Evolutionary conservation across 768 basidiomycete genomes (phyloP), one percentile per base, ranked within the genome.

Genomic region (Mycena sanguinolenta): DNA sequence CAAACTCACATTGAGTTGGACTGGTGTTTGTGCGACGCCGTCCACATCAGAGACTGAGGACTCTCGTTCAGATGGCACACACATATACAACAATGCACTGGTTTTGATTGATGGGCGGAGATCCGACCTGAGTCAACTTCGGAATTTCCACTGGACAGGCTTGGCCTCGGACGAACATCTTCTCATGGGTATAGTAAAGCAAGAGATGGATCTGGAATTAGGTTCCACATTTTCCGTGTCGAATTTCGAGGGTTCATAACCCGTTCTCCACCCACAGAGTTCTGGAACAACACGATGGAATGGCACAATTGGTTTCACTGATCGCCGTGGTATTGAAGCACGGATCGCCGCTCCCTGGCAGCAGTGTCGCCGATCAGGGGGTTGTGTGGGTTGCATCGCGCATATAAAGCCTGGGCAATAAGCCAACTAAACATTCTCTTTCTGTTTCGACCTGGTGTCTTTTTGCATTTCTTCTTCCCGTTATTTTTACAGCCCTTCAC

Each of bases 371-470:
- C 27, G 52, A 53, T 53, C 52, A 53, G 27, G n/a, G n/a, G n/a
- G n/a, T n/a, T n/a, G n/a, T n/a, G n/a, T n/a, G n/a, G n/a, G n/a
- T n/a, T n/a, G n/a, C n/a, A n/a, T n/a, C n/a, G n/a, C n/a, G 28
- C 3, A 27, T 42, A 42, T 42, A 42, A 42, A 42, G 4, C 13
- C 39, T 6, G 16, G 39, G 16, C 13, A 16, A 4, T 14, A 4
- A n/a, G 17, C 10, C 1, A 28, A 8, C 16, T 21, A 36, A 19
- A 4, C 53, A 69, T 65, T 63, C 57, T 53, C 30, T 55, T 68
- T 69, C 55, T 58, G 64, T 49, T 23, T 54, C 44, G 73, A 72
- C 70, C 73, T 65, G 73, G 73, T 74, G 73, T 74, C 73, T 54
- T 57, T 52, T 63, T 61, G 54, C 28, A 30, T 44, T 14, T 27